phyloP scores from a whole-genome alignment of 768 basidiomycete genomes.

The Hericium coralloides region DNA sequence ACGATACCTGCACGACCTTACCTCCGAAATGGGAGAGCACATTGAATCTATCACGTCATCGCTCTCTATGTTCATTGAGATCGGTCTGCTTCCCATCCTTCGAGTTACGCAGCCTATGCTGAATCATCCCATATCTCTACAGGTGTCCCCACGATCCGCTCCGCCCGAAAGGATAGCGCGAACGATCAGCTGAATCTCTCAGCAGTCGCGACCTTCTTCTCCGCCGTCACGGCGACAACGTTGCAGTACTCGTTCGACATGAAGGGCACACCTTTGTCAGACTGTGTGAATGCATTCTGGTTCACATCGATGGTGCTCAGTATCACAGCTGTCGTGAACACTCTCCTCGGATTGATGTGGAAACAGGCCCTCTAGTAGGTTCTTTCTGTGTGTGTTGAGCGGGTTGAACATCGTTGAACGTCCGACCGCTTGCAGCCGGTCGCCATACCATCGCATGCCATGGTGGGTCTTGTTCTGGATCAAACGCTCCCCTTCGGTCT shows the following conservation, averaged over 20 bases:
- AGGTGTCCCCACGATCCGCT: conserved; percentile 72
- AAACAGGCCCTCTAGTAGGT: conserved; percentile 79
- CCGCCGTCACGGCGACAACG: conserved; percentile 68
- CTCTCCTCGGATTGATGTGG: conserved; percentile 69
- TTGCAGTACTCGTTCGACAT: conserved; percentile 57
- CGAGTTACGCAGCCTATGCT: neutral
- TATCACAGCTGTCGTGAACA: conserved; percentile 70
- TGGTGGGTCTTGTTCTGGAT: conserved; percentile 88
- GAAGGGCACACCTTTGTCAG: conserved; percentile 27
- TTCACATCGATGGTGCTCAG: conserved; percentile 70
- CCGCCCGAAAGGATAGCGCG: conserved; percentile 65
- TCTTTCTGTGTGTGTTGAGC: neutral
- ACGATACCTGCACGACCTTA: conserved; percentile 64
- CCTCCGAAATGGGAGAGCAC: conserved; percentile 70
- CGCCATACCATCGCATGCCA: conserved; percentile 68
- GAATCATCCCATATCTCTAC: neutral
- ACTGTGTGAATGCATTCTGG: conserved; percentile 66
- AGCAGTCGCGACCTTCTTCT: conserved; percentile 73
- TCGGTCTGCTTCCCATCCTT: conserved; percentile 37
- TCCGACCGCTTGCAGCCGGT: conserved; percentile 38
- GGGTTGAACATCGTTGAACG: neutral
- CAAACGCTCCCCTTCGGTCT: conserved; percentile 74
- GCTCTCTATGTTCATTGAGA: conserved; percentile 67
- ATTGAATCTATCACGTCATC: conserved; percentile 59
- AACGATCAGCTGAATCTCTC: conserved; percentile 64